Evolutionary conservation across 495 filamentous ascomycete species (phyloP), one percentile per base, ranked within the genome.

Genomic region (Penicillium longicatenatum): DNA sequence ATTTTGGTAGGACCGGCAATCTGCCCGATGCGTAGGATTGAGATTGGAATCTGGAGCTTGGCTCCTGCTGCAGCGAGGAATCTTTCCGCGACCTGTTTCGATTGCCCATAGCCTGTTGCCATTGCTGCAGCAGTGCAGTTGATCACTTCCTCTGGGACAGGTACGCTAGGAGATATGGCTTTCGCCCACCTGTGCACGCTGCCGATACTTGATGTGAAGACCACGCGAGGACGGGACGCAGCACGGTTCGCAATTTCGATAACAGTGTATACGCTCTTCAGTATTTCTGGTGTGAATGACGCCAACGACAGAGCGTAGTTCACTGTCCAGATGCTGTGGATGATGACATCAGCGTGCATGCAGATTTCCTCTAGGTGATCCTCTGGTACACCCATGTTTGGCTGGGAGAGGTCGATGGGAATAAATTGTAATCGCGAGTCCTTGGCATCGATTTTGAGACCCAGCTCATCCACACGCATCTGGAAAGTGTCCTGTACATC

Each of bases 241-340:
- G 79, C 72, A 12, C 65, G 60, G 37, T 66, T 60, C 35, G 76
- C 70, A 30, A 86, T 81, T 35, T 84, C 73, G 6, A 77, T 73
- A 12, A 83, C 58, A 22, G 77, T 73, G 41, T 71, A 64, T 20
- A 83, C 71, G 11, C 82, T 77, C n/a, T 68, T 64, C 2, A 65
- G 47, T 17, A 85, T 74, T 52, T 82, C 73, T 1, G 78, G 79
- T 59, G 79, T 71, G 29, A 85, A 86, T 0, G 80, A 81, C 19
- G 73, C 69, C 29, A 83, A 62, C 0, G 79, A 65, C 14, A 75
- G 70, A 57, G 84, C 80, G 70, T 85, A 86, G 64, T 86, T 79
- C n/a, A 86, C 82, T 1, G 75, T 74, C 84, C 83, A 86, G 24
- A 79, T 76, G 64, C 82, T 83, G 65, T 86, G 82, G 54, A 84